A percentile compares a stretch with the other conserved stretches of the same genome.
Conservation (phyloP, 345 rosid species). For the Xanthoceras sorbifolium region DNA sequence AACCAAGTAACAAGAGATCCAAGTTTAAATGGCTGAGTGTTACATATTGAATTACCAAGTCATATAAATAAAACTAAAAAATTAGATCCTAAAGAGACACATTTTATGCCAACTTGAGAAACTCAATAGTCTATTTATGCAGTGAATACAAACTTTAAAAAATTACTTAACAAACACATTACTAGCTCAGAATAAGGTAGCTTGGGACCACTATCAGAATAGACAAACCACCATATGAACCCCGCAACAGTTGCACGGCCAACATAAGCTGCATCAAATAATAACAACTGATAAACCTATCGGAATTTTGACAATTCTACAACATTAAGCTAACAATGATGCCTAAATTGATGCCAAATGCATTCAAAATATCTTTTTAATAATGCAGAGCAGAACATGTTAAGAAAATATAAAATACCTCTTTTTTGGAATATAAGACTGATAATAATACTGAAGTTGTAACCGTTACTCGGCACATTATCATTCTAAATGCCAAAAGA, state of each 20-base stretch:
- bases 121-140: neutral
- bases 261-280: slow-evolving; percentile 77
- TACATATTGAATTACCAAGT: neutral
- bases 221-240: slow-evolving; percentile 95
- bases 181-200: slow-evolving; percentile 89
- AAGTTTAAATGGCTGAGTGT: neutral
- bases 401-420: neutral
- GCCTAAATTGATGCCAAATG: neutral
- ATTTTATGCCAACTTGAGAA: slow-evolving; percentile 10
- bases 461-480: no score
- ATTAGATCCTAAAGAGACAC: neutral
- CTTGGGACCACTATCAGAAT: slow-evolving; percentile 84
- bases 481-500: no score
- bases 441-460: no score
- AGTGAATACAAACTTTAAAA: neutral
- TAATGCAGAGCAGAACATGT: neutral
- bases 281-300: slow-evolving; percentile 6
- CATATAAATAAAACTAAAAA: neutral
- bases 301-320: neutral
- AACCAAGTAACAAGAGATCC: slow-evolving; percentile 4
- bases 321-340: neutral
- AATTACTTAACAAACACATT: slow-evolving; percentile 23
- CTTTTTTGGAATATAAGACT: no score
- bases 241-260: slow-evolving; percentile 99
- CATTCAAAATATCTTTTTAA: neutral